Evolutionary conservation across 2,329 filamentous ascomycete genomes (phyloP).

Genomic region (Didymella pomorum): DNA sequence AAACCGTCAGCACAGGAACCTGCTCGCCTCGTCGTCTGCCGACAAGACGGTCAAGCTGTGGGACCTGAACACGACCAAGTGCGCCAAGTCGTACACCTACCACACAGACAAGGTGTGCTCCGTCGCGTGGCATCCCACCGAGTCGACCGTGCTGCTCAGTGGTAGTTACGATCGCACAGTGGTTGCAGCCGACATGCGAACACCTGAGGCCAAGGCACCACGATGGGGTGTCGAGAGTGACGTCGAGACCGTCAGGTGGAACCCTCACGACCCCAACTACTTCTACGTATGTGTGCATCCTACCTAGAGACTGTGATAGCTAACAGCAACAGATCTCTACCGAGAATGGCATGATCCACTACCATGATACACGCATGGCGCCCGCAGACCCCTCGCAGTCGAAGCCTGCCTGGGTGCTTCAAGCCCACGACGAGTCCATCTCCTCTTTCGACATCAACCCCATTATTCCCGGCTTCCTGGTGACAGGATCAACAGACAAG

Average conservation of each 20-base stretch:
- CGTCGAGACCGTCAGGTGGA: slow-evolving; percentile 91
- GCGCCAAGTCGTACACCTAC: slow-evolving; percentile 93
- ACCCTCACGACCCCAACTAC: slow-evolving; percentile 89
- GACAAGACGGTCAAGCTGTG: slow-evolving; percentile 98
- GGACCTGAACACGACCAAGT: slow-evolving; percentile 91
- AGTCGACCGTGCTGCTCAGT: slow-evolving; percentile 87
- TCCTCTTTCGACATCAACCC: slow-evolving; percentile 94
- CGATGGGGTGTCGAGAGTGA: slow-evolving; percentile 96
- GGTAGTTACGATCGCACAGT: slow-evolving; percentile 95
- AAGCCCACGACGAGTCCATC: slow-evolving; percentile 92
- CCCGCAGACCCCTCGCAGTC: slow-evolving; percentile 75
- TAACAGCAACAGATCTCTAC: slow-evolving; percentile 67
- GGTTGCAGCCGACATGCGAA: slow-evolving; percentile 95
- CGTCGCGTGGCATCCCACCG: slow-evolving; percentile 87
- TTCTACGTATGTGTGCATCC: slow-evolving; percentile 73
- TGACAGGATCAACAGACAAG: slow-evolving; percentile 91
- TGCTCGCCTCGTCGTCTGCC: slow-evolving; percentile 92
- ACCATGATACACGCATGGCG: slow-evolving; percentile 83
- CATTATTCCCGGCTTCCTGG: slow-evolving; percentile 89
- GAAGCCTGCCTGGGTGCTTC: slow-evolving; percentile 91
- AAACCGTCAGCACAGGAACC: slow-evolving; percentile 91
- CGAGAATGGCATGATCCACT: slow-evolving; percentile 89
- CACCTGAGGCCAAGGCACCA: slow-evolving; percentile 80
- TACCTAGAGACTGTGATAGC: slow-evolving; percentile 4
- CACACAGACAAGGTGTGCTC: slow-evolving; percentile 99